phyloP scores from a whole-genome alignment of 2,329 filamentous ascomycete species.

The Fusarium oxysporum region DNA sequence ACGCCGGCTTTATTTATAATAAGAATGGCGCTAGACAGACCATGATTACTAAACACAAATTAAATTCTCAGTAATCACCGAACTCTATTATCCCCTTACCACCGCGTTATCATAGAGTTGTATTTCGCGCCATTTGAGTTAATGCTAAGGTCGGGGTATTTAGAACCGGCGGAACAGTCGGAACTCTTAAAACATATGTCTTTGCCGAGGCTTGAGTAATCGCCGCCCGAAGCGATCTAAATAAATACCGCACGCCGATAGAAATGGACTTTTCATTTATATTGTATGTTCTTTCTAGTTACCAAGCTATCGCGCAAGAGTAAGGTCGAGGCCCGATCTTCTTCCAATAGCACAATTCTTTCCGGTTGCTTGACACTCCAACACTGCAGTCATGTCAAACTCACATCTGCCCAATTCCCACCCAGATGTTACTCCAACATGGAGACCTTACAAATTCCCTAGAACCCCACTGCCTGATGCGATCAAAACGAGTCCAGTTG shows the following conservation, averaged over 20 bases:
- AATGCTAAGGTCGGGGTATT: background rate
- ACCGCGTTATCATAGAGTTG: background rate
- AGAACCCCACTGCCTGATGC: background rate
- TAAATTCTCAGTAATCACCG: background rate
- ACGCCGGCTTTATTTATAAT: background rate
- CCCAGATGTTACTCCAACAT: background rate
- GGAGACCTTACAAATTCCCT: background rate
- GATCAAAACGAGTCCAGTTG: background rate
- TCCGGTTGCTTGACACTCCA: background rate
- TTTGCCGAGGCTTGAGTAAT: background rate
- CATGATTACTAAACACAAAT: background rate
- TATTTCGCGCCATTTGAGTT: background rate
- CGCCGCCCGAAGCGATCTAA: background rate
- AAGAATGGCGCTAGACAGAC: background rate
- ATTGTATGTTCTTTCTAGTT: too few relatives aligned
- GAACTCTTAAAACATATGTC: background rate
- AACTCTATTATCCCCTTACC: background rate
- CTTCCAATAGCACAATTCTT: background rate
- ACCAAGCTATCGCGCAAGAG: accelerated
- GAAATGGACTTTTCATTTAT: too few relatives aligned
- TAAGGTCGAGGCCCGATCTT: background rate
- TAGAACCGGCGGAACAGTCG: background rate
- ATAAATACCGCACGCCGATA: background rate
- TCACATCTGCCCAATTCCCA: background rate
- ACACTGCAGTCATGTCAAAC: background rate